phyloP scores from a whole-genome alignment of 441 rosid species.

The Jatropha podagrica region DNA sequence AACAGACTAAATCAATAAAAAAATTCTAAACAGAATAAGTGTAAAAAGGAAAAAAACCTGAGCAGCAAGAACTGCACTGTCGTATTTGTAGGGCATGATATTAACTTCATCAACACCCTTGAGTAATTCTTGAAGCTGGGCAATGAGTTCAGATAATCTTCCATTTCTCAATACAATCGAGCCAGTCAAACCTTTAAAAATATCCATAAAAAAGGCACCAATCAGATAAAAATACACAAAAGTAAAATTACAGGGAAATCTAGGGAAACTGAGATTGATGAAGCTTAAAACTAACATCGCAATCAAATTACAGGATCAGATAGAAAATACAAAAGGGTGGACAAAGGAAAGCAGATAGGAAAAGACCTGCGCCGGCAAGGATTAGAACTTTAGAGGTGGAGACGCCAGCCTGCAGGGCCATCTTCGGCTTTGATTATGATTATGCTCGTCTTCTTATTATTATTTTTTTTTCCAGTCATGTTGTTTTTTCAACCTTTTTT shows the following conservation, averaged over 20 bases:
- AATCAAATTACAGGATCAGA: background rate
- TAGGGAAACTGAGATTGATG: background rate
- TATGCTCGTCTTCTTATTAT: background rate
- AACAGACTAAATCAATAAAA: background rate
- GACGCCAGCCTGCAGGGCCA: conserved; percentile 90
- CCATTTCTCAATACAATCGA: conserved; percentile 76
- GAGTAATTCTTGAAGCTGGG: conserved; percentile 84
- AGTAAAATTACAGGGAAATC: background rate
- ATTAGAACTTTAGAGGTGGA: conserved; percentile 77
- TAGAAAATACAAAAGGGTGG: background rate
- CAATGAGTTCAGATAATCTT: conserved; percentile 67
- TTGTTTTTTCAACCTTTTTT: too few relatives aligned
- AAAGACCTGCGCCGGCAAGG: conserved; percentile 80
- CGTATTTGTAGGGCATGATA: conserved; percentile 55
- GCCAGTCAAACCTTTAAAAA: conserved; percentile 66
- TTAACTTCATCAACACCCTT: conserved; percentile 62
- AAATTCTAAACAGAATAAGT: too few relatives aligned
- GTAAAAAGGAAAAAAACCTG: conserved; percentile 45
- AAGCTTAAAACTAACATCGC: background rate
- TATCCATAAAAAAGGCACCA: background rate
- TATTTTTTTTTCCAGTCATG: background rate
- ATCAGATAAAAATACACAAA: background rate
- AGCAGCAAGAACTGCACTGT: conserved; percentile 61
- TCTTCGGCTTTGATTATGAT: conserved; percentile 20
- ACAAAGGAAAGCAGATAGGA: background rate